phyloP scores from a whole-genome alignment of 768 basidiomycete genomes.

The Heimioporus sp. region DNA sequence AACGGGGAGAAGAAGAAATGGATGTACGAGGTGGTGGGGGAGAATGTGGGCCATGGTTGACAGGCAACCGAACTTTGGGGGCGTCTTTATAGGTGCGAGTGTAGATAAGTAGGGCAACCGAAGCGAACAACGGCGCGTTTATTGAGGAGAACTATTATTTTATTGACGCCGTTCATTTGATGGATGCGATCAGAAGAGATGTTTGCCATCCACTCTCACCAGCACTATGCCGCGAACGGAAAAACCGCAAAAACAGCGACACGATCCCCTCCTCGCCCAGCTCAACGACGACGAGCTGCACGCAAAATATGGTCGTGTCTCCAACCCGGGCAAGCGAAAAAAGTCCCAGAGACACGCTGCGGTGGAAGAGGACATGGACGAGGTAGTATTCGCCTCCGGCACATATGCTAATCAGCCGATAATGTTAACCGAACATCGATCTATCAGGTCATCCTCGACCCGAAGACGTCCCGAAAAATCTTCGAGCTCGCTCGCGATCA shows the following conservation, averaged over 20 bases:
- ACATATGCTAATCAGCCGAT: too few relatives aligned
- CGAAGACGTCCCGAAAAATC: conserved; percentile 81
- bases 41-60: conserved; percentile 22
- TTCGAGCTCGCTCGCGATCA: conserved; percentile 92
- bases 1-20: not conserved
- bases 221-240: conserved; percentile 66
- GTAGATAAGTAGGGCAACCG: too few relatives aligned
- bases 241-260: conserved; percentile 60
- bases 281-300: conserved; percentile 75
- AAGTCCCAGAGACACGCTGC: conserved; percentile 47
- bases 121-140: too few relatives aligned
- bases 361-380: conserved; percentile 53
- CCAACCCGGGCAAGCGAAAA: conserved; percentile 72
- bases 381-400: conserved; percentile 37
- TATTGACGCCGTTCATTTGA: too few relatives aligned
- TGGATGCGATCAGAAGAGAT: too few relatives aligned
- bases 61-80: not conserved
- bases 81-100: too few relatives aligned
- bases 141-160: too few relatives aligned
- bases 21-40: conserved; percentile 18
- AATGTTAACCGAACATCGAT: too few relatives aligned
- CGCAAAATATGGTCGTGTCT: conserved; percentile 75
- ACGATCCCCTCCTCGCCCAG: conserved; percentile 86
- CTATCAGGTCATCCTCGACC: conserved; percentile 65
- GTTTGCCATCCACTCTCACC: too few relatives aligned